Evolutionary conservation across 129 eudicot genomes (phyloP), one percentile per base, ranked within the genome.

Genomic region (Tagetes erecta): DNA sequence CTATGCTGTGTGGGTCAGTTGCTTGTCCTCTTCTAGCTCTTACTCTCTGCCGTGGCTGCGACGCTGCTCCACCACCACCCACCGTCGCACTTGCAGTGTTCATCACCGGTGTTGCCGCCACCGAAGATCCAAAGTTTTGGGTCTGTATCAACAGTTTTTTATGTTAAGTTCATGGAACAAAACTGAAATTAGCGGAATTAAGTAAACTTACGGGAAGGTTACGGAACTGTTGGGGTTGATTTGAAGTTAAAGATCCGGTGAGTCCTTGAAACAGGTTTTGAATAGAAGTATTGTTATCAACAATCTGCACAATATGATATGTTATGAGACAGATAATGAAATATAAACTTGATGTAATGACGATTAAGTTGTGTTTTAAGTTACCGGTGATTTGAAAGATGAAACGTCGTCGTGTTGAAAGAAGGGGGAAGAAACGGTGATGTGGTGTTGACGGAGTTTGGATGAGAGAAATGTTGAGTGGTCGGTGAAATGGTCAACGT

Each of bases 21-120:
- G 97, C 95, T 78, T 91, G 97, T 78, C 97, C 97, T 80, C 97
- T 82, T 52, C 92, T 83, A 3, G 97, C 97, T 77, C 97, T 82
- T 14, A 88, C 90, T 66, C 92, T 84, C 85, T 92, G 97, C 27
- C 88, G 79, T 8, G 96, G 96, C 84, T 89, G 96, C 58, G 88
- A 79, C 56, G 84, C 72, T 31, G 83, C 75, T 37, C 84, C 85
- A 5, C 90, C 93, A 0, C 84, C 84, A 51, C 90, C 87, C 72
- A 86, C 74, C 8, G 84, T 53, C 52, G 40, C 59, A 71, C 49
- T 78, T n/a, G 44, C 62, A 5, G 69, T 77, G 81, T 35, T 37
- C 68, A 57, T 84, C 90, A 72, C 84, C 63, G 80, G 79, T 70
- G 85, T 77, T 2, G 70, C 75, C 5, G 70, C 71, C 40, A 64